These are phyloP conservation scores for Aspergillus leporis DNA, from an alignment of 495 filamentous ascomycete species.

Conservation along the genomic window DNA sequence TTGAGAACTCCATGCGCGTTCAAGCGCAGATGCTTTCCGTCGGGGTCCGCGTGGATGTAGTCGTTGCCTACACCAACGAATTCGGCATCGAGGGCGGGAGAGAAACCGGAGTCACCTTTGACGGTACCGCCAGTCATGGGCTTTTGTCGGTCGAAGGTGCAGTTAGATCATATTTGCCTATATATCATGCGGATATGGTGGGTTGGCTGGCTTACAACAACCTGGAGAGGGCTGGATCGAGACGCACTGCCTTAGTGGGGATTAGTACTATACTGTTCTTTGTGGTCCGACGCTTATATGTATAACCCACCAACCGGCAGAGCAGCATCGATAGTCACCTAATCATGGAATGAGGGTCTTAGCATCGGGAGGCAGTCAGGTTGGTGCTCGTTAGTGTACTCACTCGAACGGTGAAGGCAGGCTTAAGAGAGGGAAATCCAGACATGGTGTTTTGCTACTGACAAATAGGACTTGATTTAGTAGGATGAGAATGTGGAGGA, in stretches of 20 bases:
- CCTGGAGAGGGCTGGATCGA: constrained; percentile 22
- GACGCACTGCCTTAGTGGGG: constrained; percentile 19
- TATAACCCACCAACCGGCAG: constrained; percentile 22
- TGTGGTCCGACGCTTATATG: background rate
- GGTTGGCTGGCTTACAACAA: constrained; percentile 22
- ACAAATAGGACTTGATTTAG: background rate
- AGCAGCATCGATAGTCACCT: constrained; percentile 26
- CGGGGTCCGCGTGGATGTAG: constrained; percentile 51
- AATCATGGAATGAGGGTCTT: background rate
- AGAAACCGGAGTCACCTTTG: constrained; percentile 42
- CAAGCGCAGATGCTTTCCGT: constrained; percentile 49
- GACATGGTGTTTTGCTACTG: constrained; percentile 31
- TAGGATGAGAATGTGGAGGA: background rate
- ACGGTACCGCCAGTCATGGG: constrained; percentile 46
- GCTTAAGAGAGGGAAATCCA: constrained; percentile 42
- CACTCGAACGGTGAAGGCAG: constrained; percentile 47
- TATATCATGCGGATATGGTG: background rate
- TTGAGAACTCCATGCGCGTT: constrained; percentile 51
- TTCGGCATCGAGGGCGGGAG: constrained; percentile 45
- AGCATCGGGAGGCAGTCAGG: background rate
- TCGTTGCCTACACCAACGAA: constrained; percentile 51
- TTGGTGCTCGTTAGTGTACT: background rate
- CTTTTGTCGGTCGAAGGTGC: constrained; percentile 20
- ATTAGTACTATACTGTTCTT: background rate
- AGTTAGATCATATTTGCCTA: background rate